Evolutionary conservation across 805 yeast genomes (phyloP).

Genomic region (Metschnikowia baotianmanensis): DNA sequence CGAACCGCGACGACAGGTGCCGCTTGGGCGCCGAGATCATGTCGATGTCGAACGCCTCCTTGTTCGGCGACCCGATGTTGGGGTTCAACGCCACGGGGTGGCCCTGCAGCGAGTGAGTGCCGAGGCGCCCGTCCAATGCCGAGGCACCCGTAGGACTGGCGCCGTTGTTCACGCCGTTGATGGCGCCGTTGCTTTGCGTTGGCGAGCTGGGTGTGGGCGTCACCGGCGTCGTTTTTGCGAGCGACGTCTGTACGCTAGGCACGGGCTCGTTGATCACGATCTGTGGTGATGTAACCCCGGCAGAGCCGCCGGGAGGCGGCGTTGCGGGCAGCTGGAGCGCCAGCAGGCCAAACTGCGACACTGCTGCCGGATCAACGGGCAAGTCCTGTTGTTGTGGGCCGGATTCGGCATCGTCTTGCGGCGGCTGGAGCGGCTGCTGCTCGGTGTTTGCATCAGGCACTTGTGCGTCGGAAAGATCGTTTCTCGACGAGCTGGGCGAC

Average conservation of each 20-base stretch:
- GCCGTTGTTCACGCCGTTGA: constrained; percentile 4
- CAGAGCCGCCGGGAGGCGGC: constrained; percentile 9
- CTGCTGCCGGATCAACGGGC: constrained; percentile 5
- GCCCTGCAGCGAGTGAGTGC: constrained; percentile 18
- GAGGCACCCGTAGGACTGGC: constrained; percentile 4
- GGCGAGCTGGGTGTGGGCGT: constrained; percentile 21
- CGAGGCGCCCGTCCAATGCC: constrained; percentile 16
- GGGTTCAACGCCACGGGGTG: constrained; percentile 53
- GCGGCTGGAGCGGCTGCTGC: neutral
- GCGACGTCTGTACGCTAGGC: constrained; percentile 16
- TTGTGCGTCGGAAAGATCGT: constrained; percentile 8
- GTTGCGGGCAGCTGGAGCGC: constrained; percentile 5
- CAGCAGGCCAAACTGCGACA: constrained; percentile 9
- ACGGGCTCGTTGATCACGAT: constrained; percentile 21
- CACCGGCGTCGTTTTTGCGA: constrained; percentile 16
- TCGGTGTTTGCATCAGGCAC: too few relatives aligned
- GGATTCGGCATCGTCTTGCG: neutral
- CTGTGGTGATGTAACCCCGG: constrained; percentile 13
- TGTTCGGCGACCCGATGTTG: constrained; percentile 57
- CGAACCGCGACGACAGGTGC: constrained; percentile 89
- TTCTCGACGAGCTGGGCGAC: constrained; percentile 37
- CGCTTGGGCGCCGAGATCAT: constrained; percentile 78
- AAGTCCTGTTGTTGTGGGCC: neutral
- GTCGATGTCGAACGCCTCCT: constrained; percentile 72
- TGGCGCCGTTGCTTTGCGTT: too few relatives aligned